These are phyloP conservation scores for Suillus subluteus DNA, from an alignment of 768 basidiomycete species.

Conservation along the genomic window DNA sequence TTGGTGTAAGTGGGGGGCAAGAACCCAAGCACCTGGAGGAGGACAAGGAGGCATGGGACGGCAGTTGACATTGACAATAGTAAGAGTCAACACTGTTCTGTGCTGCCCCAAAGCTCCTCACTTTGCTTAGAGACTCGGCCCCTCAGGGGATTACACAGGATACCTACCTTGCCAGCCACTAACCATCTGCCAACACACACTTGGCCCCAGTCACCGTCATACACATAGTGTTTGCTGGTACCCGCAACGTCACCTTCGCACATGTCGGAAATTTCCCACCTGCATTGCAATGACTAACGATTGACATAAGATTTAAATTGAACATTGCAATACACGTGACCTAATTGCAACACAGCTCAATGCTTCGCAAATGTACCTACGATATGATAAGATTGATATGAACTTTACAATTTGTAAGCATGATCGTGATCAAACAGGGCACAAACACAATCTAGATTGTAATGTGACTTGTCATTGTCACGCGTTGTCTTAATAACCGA, in stretches of 20 bases:
- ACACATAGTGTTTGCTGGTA: no score
- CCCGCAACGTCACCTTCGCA: no score
- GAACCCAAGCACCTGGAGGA: slow-evolving; percentile 41
- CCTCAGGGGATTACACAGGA: slow-evolving; percentile 34
- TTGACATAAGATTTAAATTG: background rate
- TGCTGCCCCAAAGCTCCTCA: slow-evolving; percentile 21
- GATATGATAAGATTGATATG: background rate
- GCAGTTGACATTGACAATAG: slow-evolving; percentile 39
- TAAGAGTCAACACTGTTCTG: slow-evolving; percentile 38
- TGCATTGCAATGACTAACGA: no score
- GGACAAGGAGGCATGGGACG: slow-evolving; percentile 37
- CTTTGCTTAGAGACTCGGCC: slow-evolving; percentile 33
- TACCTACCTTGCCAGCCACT: slow-evolving; percentile 24
- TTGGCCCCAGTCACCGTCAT: no score
- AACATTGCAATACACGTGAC: background rate
- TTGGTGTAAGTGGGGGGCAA: slow-evolving; percentile 37
- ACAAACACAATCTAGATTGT: no score
- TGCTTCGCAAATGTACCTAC: background rate
- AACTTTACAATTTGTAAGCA: background rate
- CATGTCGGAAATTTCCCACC: no score
- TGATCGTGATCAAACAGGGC: no score
- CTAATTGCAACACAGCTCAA: background rate
- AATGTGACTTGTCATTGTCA: no score
- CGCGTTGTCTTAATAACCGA: no score
- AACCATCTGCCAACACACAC: no score